A percentile compares a stretch with the other conserved stretches of the same genome.
Conservation (phyloP, 441 rosid genomes). For the Euphorbia schlechtendalii region DNA sequence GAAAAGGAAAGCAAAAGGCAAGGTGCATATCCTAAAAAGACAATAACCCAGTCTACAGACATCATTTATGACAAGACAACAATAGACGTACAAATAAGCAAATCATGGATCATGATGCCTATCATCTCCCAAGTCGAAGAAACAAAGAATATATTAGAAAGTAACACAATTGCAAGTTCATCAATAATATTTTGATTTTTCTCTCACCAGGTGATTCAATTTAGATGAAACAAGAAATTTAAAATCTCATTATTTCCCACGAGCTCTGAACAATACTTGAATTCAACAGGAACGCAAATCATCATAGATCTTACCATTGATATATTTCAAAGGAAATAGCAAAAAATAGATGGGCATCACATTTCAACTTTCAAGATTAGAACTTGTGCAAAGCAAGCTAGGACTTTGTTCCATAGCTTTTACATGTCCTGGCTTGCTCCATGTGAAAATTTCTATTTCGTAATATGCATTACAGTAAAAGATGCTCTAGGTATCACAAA, state of each 20-base stretch:
- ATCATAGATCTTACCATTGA: neutral
- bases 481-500: no score
- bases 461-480: no score
- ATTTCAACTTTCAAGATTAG: neutral
- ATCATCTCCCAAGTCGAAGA: neutral
- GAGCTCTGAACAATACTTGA: neutral
- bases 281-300: neutral
- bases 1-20: slow-evolving; percentile 5
- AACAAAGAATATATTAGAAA: neutral
- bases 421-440: neutral
- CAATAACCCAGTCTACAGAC: neutral
- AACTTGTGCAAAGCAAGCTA: neutral
- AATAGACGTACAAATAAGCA: neutral
- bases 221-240: neutral
- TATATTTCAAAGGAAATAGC: neutral
- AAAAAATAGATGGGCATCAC: neutral
- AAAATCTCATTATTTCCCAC: neutral
- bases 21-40: neutral
- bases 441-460: no score
- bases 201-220: neutral
- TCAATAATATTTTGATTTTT: neutral
- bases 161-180: neutral
- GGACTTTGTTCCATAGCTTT: neutral
- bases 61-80: neutral
- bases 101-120: neutral